Conservation (phyloP, 305 asterid species). For the Caryopteris hybrid region DNA sequence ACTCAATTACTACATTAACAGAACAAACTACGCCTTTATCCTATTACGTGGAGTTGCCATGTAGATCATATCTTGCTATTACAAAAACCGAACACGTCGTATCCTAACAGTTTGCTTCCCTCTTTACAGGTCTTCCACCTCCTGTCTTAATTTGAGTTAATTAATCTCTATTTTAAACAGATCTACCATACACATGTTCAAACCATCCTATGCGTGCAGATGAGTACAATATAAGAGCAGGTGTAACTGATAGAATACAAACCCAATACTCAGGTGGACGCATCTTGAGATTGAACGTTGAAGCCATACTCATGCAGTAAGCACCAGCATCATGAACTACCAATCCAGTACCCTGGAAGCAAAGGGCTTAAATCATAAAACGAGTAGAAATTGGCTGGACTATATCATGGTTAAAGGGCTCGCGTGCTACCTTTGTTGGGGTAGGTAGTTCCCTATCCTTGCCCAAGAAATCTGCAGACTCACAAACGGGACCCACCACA, state of each 20-base stretch:
- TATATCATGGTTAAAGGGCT: not conserved
- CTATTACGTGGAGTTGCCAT: too few species aligned
- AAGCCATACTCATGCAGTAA: slow-evolving; percentile 99
- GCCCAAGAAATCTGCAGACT: slow-evolving; percentile 97
- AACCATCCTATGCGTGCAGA: too few species aligned
- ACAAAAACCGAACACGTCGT: too few species aligned
- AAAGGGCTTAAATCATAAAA: not conserved
- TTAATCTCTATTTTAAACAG: too few species aligned
- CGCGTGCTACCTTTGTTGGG: slow-evolving; percentile 53
- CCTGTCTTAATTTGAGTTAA: too few species aligned
- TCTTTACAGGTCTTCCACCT: too few species aligned
- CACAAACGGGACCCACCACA: slow-evolving; percentile 95
- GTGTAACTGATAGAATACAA: slow-evolving; percentile 10
- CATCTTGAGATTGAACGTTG: slow-evolving; percentile 97
- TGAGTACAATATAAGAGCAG: too few species aligned
- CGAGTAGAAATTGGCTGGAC: not conserved
- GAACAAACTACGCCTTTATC: too few species aligned
- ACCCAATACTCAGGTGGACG: slow-evolving; percentile 98
- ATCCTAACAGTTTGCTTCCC: too few species aligned
- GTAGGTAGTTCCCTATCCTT: slow-evolving; percentile 85
- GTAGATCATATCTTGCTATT: too few species aligned
- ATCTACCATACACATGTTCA: too few species aligned
- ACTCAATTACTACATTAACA: not conserved
- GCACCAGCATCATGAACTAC: slow-evolving; percentile 99
- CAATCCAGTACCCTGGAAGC: slow-evolving; percentile 79